These are phyloP conservation scores for Heterobasidion irregulare DNA, from an alignment of 1,284 basidiomycete genomes.

Conservation along the genomic window DNA sequence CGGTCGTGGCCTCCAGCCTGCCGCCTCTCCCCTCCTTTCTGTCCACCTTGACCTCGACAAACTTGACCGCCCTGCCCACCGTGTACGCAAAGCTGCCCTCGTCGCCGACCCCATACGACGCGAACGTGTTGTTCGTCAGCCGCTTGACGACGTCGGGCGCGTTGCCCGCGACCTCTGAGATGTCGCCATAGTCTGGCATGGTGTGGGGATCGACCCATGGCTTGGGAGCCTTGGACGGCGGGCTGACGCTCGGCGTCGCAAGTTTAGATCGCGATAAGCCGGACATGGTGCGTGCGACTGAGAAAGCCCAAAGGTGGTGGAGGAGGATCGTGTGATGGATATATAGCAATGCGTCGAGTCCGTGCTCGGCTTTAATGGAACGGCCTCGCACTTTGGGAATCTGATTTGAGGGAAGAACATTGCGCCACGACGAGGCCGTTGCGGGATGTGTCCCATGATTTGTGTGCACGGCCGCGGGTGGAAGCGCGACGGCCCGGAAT, in stretches of 20 bases:
- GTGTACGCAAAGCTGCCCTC: slow-evolving; percentile 49
- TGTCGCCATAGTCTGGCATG: slow-evolving; percentile 42
- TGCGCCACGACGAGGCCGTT: too few relatives aligned
- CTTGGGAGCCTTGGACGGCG: background rate
- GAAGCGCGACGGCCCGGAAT: too few relatives aligned
- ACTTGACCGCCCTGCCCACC: slow-evolving; percentile 49
- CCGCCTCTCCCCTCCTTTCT: slow-evolving; percentile 27
- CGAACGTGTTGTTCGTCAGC: slow-evolving; percentile 55
- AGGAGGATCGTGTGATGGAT: background rate
- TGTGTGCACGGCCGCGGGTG: too few relatives aligned
- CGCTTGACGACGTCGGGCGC: slow-evolving; percentile 53
- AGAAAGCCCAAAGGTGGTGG: background rate
- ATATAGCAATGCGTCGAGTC: too few relatives aligned
- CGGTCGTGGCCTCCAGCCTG: slow-evolving; percentile 42
- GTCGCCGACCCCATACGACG: slow-evolving; percentile 55
- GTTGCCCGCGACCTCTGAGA: slow-evolving; percentile 49
- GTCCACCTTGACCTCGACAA: slow-evolving; percentile 47
- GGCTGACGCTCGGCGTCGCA: background rate
- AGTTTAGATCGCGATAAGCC: background rate
- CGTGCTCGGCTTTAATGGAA: too few relatives aligned
- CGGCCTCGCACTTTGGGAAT: too few relatives aligned
- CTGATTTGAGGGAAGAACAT: too few relatives aligned
- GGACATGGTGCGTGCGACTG: background rate
- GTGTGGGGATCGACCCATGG: slow-evolving; percentile 55
- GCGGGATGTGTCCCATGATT: too few relatives aligned